Percentiles rank a stretch among this genome's conserved stretches.
phyloP scores from a whole-genome alignment of 345 rosid genomes.

The Citrus sp. region DNA sequence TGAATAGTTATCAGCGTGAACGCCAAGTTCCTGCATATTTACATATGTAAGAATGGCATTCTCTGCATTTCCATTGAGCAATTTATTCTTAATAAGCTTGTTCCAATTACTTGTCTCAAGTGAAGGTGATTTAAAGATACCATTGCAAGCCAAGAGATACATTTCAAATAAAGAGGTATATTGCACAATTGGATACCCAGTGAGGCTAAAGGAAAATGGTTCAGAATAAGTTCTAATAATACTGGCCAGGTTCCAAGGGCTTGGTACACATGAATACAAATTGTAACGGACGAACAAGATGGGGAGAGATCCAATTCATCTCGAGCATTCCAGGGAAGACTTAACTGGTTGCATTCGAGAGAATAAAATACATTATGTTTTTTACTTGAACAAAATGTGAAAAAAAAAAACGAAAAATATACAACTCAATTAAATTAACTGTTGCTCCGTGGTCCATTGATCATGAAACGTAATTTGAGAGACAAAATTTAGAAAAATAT shows the following conservation, averaged over 20 bases:
- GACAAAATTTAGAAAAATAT: constrained; percentile 3
- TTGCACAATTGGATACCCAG: neutral
- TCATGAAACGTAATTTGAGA: neutral
- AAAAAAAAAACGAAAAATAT: neutral
- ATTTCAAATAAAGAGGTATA: neutral
- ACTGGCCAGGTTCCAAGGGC: neutral
- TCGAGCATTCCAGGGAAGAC: constrained; percentile 5
- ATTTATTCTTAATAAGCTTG: constrained; percentile 1
- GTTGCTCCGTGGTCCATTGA: constrained; percentile 9
- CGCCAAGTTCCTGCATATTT: neutral
- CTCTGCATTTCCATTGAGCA: neutral
- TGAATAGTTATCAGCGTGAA: neutral
- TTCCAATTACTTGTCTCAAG: constrained; percentile 3
- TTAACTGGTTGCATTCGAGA: neutral
- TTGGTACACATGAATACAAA: neutral
- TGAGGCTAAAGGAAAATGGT: neutral
- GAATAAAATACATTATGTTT: constrained; percentile 5
- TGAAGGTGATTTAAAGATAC: neutral
- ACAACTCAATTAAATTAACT: constrained; percentile 17
- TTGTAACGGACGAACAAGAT: neutral
- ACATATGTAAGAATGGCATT: neutral
- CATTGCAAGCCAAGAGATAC: neutral
- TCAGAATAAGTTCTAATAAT: neutral
- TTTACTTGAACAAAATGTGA: constrained; percentile 8
- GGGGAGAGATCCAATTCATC: neutral